Evolutionary conservation across 78 protist genomes (phyloP).

Genomic region (Dictyostelium firmibasis): DNA sequence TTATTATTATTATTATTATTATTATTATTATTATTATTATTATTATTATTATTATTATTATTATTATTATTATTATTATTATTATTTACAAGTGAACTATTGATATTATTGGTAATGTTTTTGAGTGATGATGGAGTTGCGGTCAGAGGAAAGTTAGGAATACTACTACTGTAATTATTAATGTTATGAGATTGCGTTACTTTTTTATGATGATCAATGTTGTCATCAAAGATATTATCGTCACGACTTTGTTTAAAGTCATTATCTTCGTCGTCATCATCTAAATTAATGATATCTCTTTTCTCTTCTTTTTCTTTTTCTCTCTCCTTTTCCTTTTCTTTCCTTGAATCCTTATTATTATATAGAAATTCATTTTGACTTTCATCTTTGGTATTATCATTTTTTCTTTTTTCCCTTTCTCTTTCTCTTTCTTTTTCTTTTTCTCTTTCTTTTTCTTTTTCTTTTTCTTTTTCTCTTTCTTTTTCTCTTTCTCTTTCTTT

Average conservation of each 20-base stretch:
- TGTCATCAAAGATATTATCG: background rate
- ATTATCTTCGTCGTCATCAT: background rate
- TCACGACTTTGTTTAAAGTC: background rate
- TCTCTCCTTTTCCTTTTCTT: background rate
- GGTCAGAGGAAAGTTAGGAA: too few relatives aligned
- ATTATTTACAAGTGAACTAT: too few relatives aligned
- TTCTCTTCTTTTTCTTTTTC: background rate
- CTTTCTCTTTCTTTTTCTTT: background rate
- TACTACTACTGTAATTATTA: too few relatives aligned
- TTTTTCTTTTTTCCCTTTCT: background rate
- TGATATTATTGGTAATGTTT: too few relatives aligned
- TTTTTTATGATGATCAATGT: background rate
- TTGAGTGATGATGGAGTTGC: too few relatives aligned
- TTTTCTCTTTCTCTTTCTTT: conserved; percentile 5
- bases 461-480: background rate
- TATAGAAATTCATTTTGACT: too few relatives aligned
- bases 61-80: too few relatives aligned
- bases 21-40: too few relatives aligned
- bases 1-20: too few relatives aligned
- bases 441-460: background rate
- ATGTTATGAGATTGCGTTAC: too few relatives aligned
- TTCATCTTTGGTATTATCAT: background rate
- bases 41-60: too few relatives aligned
- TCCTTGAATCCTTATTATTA: too few relatives aligned
- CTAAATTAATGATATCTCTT: background rate